Percentiles rank a stretch among this genome's conserved stretches.
These are phyloP conservation scores for Tillandsia leiboldiana DNA, from an alignment of 176 grass and related monocot genomes.

Conservation along the genomic window DNA sequence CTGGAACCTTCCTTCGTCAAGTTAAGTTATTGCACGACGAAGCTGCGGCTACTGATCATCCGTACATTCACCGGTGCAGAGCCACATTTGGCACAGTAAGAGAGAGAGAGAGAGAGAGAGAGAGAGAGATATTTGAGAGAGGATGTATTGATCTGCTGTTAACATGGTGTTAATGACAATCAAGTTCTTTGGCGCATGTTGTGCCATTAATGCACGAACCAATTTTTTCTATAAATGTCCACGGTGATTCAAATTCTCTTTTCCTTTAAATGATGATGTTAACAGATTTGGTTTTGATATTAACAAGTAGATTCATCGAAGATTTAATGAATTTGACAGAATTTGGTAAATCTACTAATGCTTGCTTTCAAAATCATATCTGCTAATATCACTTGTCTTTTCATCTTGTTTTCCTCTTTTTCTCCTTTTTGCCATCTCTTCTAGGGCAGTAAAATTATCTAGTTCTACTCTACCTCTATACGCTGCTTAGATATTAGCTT, in stretches of 20 bases:
- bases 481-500: too few relatives aligned
- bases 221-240: constrained; percentile 13
- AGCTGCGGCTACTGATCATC: background rate
- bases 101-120: background rate
- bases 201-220: constrained; percentile 2
- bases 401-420: too few relatives aligned
- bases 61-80: too few relatives aligned
- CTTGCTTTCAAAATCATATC: too few relatives aligned
- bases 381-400: too few relatives aligned
- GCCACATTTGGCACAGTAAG: background rate
- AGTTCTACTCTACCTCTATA: too few relatives aligned
- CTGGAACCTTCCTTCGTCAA: background rate
- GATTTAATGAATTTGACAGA: too few relatives aligned
- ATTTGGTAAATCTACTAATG: too few relatives aligned
- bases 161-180: constrained; percentile 6
- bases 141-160: background rate
- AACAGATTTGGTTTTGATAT: background rate
- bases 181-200: constrained; percentile 7
- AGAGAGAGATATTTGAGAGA: background rate
- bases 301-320: too few relatives aligned
- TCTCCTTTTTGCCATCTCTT: too few relatives aligned
- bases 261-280: too few relatives aligned
- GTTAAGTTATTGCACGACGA: background rate
- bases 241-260: background rate
- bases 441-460: too few relatives aligned